Percentiles rank a stretch among this genome's conserved stretches.
phyloP scores from a whole-genome alignment of 768 basidiomycete genomes.

The Pleurotus pulmonarius region DNA sequence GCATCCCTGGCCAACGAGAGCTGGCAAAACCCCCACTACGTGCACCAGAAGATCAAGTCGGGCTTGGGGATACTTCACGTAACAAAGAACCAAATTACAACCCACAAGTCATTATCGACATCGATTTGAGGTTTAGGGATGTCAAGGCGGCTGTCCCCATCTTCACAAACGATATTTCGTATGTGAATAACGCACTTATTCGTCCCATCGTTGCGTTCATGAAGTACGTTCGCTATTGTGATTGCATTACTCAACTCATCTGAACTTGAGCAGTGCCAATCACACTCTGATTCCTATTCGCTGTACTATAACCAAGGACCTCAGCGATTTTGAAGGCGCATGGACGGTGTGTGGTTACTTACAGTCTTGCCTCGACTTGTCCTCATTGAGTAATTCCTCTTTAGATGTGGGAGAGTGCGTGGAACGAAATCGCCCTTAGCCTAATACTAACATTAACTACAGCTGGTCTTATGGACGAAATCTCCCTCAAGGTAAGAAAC shows the following conservation, averaged over 20 bases:
- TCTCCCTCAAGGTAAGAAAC: conserved; percentile 69
- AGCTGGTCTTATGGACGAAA: conserved; percentile 92
- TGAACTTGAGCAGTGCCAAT: conserved; percentile 61
- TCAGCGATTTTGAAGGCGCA: conserved; percentile 89
- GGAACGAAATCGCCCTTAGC: neutral
- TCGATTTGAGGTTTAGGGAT: conserved; percentile 93
- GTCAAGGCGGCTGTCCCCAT: conserved; percentile 93
- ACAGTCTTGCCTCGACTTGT: too few relatives aligned
- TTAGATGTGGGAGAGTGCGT: conserved; percentile 91
- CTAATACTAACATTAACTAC: conserved; percentile 13
- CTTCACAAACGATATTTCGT: conserved; percentile 84
- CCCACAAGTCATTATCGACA: conserved; percentile 73
- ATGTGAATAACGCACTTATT: conserved; percentile 89
- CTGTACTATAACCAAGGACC: conserved; percentile 79
- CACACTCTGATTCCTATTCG: conserved; percentile 92
- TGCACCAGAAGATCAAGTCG: conserved; percentile 52
- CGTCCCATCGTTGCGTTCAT: conserved; percentile 98
- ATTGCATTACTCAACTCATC: conserved; percentile 5
- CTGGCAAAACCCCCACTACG: conserved; percentile 83
- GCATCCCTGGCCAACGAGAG: conserved; percentile 83
- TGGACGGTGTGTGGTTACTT: conserved; percentile 73
- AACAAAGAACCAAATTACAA: conserved; percentile 24
- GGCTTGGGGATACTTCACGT: conserved; percentile 12
- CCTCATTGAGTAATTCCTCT: neutral
- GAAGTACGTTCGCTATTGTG: conserved; percentile 58